Percentiles rank a stretch among this genome's conserved stretches.
Evolutionary conservation across 2,329 filamentous ascomycete species (phyloP).

Genomic region (Verticillium nonalfalfae): DNA sequence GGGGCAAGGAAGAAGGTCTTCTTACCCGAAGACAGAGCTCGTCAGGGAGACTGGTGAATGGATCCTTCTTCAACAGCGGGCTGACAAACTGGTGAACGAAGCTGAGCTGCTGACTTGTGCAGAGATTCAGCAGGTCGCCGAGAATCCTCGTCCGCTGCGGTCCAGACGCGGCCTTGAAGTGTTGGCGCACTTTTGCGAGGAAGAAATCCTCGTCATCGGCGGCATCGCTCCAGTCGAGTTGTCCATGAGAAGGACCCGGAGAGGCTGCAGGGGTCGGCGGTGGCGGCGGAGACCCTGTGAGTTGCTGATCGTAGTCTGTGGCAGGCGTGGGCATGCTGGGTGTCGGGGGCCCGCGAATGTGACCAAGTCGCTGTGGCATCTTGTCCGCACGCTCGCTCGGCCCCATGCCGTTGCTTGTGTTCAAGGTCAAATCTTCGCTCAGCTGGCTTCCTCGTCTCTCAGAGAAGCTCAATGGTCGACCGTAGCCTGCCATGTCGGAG

Average conservation of each 20-base stretch:
- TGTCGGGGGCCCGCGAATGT: slow-evolving; percentile 52
- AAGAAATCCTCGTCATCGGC: slow-evolving; percentile 79
- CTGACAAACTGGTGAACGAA: slow-evolving; percentile 96
- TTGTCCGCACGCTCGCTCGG: slow-evolving; percentile 47
- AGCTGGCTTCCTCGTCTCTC: slow-evolving; percentile 54
- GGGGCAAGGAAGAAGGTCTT: too few species aligned
- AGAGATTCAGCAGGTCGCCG: slow-evolving; percentile 85
- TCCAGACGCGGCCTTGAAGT: slow-evolving; percentile 72
- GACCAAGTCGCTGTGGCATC: slow-evolving; percentile 39
- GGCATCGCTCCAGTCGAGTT: slow-evolving; percentile 69
- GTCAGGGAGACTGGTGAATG: slow-evolving; percentile 85
- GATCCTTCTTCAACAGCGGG: slow-evolving; percentile 90
- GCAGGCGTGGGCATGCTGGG: slow-evolving; percentile 62
- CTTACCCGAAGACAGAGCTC: slow-evolving; percentile 85
- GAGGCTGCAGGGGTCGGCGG: slow-evolving; percentile 61
- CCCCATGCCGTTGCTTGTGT: slow-evolving; percentile 33
- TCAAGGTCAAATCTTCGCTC: slow-evolving; percentile 51
- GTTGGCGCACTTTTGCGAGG: slow-evolving; percentile 68
- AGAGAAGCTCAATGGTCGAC: slow-evolving; percentile 51
- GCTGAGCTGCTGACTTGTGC: slow-evolving; percentile 89
- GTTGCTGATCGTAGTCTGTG: slow-evolving; percentile 55
- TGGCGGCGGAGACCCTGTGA: slow-evolving; percentile 56
- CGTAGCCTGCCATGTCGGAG: slow-evolving; percentile 33
- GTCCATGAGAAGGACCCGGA: slow-evolving; percentile 53
- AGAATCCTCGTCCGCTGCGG: slow-evolving; percentile 75